Percentiles rank a stretch among this genome's conserved stretches.
phyloP scores from a whole-genome alignment of 768 basidiomycete genomes.

The Trametes gibbosa region DNA sequence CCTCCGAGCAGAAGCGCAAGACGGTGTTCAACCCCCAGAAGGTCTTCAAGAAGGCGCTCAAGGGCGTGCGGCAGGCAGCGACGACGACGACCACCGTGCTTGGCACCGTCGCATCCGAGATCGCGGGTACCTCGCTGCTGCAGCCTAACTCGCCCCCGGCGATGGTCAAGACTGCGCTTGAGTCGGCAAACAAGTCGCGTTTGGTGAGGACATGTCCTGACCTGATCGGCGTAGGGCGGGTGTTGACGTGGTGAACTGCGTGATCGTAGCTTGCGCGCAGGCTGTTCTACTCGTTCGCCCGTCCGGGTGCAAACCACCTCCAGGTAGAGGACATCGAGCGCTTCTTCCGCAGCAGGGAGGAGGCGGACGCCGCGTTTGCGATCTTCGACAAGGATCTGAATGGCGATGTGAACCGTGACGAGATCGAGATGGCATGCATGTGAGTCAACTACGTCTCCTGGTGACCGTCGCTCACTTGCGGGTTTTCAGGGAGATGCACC shows the following conservation, averaged over 20 bases:
- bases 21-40: slow-evolving; percentile 50
- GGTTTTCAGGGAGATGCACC: slow-evolving; percentile 66
- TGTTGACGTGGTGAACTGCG: neutral
- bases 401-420: slow-evolving; percentile 68
- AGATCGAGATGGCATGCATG: slow-evolving; percentile 75
- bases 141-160: slow-evolving; percentile 87
- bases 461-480: neutral
- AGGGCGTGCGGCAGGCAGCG: slow-evolving; percentile 68
- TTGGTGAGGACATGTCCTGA: slow-evolving; percentile 40
- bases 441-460: slow-evolving; percentile 29
- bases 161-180: slow-evolving; percentile 75
- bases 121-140: slow-evolving; percentile 66
- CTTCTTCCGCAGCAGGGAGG: slow-evolving; percentile 66
- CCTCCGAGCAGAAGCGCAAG: slow-evolving; percentile 30
- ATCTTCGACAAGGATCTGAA: slow-evolving; percentile 73
- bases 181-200: slow-evolving; percentile 77
- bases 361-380: slow-evolving; percentile 63
- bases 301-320: slow-evolving; percentile 56
- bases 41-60: slow-evolving; percentile 67
- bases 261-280: slow-evolving; percentile 69
- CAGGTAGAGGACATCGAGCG: slow-evolving; percentile 65
- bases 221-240: neutral
- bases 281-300: slow-evolving; percentile 81
- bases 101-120: slow-evolving; percentile 61
- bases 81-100: slow-evolving; percentile 78